Evolutionary conservation across 106 monocot species (phyloP).

Genomic region (Narthecium ossifragum): DNA sequence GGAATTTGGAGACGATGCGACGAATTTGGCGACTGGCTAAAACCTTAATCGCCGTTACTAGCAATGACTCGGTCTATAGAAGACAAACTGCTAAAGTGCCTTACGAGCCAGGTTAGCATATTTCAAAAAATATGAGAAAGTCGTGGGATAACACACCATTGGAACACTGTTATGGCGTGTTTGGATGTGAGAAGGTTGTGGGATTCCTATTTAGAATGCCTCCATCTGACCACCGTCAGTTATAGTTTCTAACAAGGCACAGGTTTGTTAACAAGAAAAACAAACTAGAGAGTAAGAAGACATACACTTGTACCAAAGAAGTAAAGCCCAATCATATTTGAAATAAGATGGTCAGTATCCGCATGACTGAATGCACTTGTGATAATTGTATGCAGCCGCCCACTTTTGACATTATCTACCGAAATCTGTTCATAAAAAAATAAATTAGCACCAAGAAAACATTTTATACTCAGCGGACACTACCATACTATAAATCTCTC

Average conservation of each 20-base stretch:
- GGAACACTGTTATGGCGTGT: too few relatives aligned
- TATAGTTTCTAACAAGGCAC: too few relatives aligned
- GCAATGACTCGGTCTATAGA: too few relatives aligned
- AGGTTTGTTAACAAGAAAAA: neutral
- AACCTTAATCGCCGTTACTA: too few relatives aligned
- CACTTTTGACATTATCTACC: slow-evolving; percentile 65
- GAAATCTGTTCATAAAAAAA: slow-evolving; percentile 57
- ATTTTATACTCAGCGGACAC: neutral
- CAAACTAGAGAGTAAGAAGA: neutral
- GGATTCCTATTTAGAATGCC: too few relatives aligned
- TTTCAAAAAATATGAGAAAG: too few relatives aligned
- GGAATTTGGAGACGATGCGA: slow-evolving; percentile 1
- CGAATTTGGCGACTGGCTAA: slow-evolving; percentile 7
- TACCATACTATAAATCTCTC: too few relatives aligned
- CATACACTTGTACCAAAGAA: slow-evolving; percentile 82
- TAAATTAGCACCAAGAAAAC: neutral
- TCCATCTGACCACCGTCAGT: too few relatives aligned
- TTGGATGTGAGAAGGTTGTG: too few relatives aligned
- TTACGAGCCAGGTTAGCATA: too few relatives aligned
- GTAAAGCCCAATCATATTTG: slow-evolving; percentile 90
- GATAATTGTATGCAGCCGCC: slow-evolving; percentile 72
- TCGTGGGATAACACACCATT: too few relatives aligned
- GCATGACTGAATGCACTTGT: slow-evolving; percentile 91
- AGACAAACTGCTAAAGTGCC: too few relatives aligned
- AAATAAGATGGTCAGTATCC: slow-evolving; percentile 48